These are phyloP conservation scores for Neofusicoccum sp. DNA, from an alignment of 2,329 filamentous ascomycete species.

Conservation along the genomic window DNA sequence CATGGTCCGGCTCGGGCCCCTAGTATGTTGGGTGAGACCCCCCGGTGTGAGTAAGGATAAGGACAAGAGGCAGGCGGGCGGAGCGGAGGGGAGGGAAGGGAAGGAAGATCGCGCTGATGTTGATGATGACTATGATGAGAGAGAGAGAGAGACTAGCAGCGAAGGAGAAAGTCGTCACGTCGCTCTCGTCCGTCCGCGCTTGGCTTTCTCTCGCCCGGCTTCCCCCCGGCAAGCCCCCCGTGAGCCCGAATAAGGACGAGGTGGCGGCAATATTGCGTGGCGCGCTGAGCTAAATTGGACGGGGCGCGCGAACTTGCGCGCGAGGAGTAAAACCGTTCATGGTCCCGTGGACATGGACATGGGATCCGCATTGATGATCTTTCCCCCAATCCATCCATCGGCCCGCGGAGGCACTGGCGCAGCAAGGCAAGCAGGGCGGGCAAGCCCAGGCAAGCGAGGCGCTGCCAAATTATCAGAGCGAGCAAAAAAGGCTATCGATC, in stretches of 20 bases:
- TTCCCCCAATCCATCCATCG: slow-evolving; percentile 3
- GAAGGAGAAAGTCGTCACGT: no score
- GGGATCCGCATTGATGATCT: slow-evolving; percentile 15
- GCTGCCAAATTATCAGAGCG: neutral
- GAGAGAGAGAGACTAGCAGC: no score
- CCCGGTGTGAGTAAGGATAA: no score
- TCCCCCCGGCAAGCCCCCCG: neutral
- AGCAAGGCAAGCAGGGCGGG: neutral
- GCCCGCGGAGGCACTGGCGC: slow-evolving; percentile 7
- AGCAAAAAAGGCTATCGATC: slow-evolving; percentile 3
- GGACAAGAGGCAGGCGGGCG: no score
- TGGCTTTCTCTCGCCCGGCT: no score
- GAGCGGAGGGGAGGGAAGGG: no score
- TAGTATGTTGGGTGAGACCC: no score
- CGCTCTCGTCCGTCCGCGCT: no score
- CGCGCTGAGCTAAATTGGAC: slow-evolving; percentile 5
- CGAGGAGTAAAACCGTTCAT: slow-evolving; percentile 11
- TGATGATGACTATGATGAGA: no score
- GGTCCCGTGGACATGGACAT: slow-evolving; percentile 15
- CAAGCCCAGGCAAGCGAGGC: neutral
- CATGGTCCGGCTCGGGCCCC: neutral
- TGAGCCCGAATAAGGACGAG: neutral
- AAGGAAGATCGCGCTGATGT: no score
- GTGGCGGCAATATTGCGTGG: slow-evolving; percentile 14
- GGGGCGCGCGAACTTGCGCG: slow-evolving; percentile 9